Conservation (phyloP, 768 basidiomycete genomes). For the Galerina sulciceps region DNA sequence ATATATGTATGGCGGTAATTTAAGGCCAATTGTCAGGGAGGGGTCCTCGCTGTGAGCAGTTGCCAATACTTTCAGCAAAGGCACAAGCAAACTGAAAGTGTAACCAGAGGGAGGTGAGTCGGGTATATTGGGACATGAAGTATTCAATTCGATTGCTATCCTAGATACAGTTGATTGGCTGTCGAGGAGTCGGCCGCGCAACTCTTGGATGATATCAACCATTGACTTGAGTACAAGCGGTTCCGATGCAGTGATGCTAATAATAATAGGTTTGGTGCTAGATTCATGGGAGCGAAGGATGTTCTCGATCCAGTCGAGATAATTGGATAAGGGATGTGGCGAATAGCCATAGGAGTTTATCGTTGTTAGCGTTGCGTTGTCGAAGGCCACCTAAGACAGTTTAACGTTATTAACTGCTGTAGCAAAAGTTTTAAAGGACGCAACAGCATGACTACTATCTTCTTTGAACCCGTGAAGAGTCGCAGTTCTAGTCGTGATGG, state of each 20-base stretch:
- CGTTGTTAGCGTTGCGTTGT: constrained; percentile 55
- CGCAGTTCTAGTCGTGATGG: constrained; percentile 80
- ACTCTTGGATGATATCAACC: constrained; percentile 60
- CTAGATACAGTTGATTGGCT: constrained; percentile 27
- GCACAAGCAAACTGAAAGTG: constrained; percentile 49
- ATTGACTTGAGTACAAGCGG: constrained; percentile 54
- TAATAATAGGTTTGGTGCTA: constrained; percentile 62
- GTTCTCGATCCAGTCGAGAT: constrained; percentile 66
- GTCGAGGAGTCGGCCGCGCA: constrained; percentile 49
- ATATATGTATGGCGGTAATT: constrained; percentile 78
- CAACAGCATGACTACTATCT: constrained; percentile 64
- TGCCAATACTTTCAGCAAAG: constrained; percentile 60
- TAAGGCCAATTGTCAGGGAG: constrained; percentile 71
- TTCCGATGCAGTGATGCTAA: constrained; percentile 75
- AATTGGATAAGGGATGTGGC: constrained; percentile 69
- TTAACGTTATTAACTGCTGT: constrained; percentile 3
- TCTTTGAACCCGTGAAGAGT: constrained; percentile 76
- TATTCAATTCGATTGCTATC: constrained; percentile 82
- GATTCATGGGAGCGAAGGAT: constrained; percentile 42
- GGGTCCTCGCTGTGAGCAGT: constrained; percentile 51
- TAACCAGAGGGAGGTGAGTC: constrained; percentile 71
- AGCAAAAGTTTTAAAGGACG: constrained; percentile 17
- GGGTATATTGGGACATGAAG: constrained; percentile 82
- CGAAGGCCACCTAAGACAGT: constrained; percentile 60
- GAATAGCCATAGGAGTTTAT: constrained; percentile 91